Conservation (phyloP, 345 rosid species). For the Erucastrum elatum region DNA sequence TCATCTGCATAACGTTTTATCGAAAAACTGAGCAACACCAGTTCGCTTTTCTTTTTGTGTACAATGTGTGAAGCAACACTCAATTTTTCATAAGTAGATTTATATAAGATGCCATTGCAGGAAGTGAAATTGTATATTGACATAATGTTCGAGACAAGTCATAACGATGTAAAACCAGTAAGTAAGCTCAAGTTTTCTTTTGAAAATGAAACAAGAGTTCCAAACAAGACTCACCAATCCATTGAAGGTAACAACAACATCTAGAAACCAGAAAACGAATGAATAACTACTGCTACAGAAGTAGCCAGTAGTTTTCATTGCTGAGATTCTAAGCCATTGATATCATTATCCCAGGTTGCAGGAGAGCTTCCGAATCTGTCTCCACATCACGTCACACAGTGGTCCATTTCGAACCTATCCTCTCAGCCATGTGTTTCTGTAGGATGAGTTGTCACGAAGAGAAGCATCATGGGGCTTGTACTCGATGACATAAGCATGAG, state of each 20-base stretch:
- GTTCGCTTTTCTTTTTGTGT: neutral
- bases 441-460: slow-evolving; percentile 88
- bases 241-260: slow-evolving; percentile 7
- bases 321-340: slow-evolving; percentile 5
- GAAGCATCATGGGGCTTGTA: slow-evolving; percentile 97
- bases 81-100: neutral
- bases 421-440: slow-evolving; percentile 95
- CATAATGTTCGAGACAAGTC: neutral
- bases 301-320: neutral
- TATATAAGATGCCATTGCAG: neutral
- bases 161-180: slow-evolving; percentile 3
- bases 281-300: slow-evolving; percentile 5
- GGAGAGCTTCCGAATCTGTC: slow-evolving; percentile 7
- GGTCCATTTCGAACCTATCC: slow-evolving; percentile 45
- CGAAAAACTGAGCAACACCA: neutral
- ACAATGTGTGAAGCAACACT: neutral
- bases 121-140: slow-evolving; percentile 20
- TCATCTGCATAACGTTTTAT: no score
- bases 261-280: slow-evolving; percentile 18
- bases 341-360: slow-evolving; percentile 13
- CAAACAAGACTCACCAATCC: slow-evolving; percentile 20
- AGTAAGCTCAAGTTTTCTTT: slow-evolving; percentile 2
- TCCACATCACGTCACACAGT: slow-evolving; percentile 4
- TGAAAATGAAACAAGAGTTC: slow-evolving; percentile 16
- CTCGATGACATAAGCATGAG: slow-evolving; percentile 90